phyloP scores from a whole-genome alignment of 1,284 basidiomycete species.

The Sanghuangporus sanghuang region DNA sequence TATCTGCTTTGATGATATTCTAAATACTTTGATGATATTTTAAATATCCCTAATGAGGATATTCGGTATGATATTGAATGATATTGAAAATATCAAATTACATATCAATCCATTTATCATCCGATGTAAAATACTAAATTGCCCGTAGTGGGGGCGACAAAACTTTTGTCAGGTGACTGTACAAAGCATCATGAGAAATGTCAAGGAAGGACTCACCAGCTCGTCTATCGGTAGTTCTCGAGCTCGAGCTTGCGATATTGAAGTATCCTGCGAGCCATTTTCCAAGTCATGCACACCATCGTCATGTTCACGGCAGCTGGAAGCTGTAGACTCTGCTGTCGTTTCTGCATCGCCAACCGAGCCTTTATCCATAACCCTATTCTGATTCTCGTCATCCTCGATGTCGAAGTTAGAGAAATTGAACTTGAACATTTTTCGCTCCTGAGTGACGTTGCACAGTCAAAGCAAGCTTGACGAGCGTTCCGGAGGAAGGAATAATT shows the following conservation, averaged over 20 bases:
- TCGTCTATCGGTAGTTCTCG: constrained; percentile 11
- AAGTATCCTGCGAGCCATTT: neutral
- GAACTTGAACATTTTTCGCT: constrained; percentile 23
- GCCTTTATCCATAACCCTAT: neutral
- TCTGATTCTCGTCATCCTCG: constrained; percentile 7
- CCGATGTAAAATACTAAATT: too few relatives aligned
- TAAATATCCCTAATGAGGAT: too few relatives aligned
- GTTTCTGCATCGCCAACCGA: neutral
- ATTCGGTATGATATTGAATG: too few relatives aligned
- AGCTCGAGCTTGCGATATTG: constrained; percentile 11
- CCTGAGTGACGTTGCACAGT: too few relatives aligned
- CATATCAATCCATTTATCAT: too few relatives aligned
- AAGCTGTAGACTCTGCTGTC: neutral
- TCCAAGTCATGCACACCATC: neutral
- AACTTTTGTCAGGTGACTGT: too few relatives aligned
- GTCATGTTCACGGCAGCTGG: neutral
- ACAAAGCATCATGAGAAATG: constrained; percentile 7
- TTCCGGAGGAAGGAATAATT: too few relatives aligned
- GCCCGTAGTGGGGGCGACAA: too few relatives aligned
- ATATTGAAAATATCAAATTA: too few relatives aligned
- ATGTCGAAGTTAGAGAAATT: constrained; percentile 18
- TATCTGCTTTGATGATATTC: too few relatives aligned
- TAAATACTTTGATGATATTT: too few relatives aligned
- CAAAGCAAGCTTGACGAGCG: too few relatives aligned
- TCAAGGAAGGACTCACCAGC: constrained; percentile 5